Evolutionary conservation across 495 filamentous ascomycete species (phyloP).

Genomic region (Trichoderma asperelloides): DNA sequence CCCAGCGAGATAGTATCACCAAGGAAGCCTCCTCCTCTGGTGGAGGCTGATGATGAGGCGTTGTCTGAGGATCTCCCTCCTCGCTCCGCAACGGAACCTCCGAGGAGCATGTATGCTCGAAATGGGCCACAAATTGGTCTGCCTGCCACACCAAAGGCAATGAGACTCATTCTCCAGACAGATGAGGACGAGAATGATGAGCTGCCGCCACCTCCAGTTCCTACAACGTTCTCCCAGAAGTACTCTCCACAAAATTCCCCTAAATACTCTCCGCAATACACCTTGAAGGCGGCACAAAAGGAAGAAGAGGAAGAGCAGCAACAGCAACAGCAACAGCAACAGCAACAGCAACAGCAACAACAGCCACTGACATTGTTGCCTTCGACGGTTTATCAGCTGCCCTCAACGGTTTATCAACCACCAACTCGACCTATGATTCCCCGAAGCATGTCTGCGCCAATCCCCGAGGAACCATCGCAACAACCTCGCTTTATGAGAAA

Average conservation of each 20-base stretch:
- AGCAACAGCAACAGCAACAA: constrained; percentile 16
- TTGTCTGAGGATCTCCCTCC: constrained; percentile 34
- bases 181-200: constrained; percentile 32
- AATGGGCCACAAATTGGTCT: constrained; percentile 53
- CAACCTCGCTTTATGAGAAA: constrained; percentile 18
- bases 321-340: not conserved
- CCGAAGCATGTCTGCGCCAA: constrained; percentile 66
- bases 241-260: constrained; percentile 21
- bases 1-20: constrained; percentile 51
- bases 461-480: constrained; percentile 42
- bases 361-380: constrained; percentile 38
- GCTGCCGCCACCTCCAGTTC: constrained; percentile 56
- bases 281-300: not conserved
- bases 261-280: constrained; percentile 17
- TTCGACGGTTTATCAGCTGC: constrained; percentile 53
- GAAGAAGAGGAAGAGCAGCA: constrained; percentile 3
- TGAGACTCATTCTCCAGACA: constrained; percentile 66
- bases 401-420: constrained; percentile 57
- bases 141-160: constrained; percentile 75
- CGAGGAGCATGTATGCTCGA: constrained; percentile 37
- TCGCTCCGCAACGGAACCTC: constrained; percentile 14
- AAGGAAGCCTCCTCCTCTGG: constrained; percentile 20
- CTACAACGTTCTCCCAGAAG: constrained; percentile 36
- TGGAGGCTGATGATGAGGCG: constrained; percentile 33
- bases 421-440: constrained; percentile 45